A percentile compares a stretch with the other conserved stretches of the same genome.
phyloP scores from a whole-genome alignment of 1,284 basidiomycete species.

The Malassezia slooffiae region DNA sequence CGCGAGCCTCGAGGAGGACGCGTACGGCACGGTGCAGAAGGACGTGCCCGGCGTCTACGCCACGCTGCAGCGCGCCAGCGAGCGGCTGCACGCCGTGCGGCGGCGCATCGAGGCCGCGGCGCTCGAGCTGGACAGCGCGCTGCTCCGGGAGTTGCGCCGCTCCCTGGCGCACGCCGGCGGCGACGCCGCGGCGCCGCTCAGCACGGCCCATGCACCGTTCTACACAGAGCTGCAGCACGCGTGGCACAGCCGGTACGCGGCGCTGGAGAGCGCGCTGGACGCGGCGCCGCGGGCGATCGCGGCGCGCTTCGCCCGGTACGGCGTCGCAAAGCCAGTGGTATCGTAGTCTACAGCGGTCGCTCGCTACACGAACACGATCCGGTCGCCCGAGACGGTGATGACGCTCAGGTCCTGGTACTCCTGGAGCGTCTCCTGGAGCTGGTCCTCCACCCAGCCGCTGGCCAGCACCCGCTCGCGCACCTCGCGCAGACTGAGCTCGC shows the following conservation, averaged over 20 bases:
- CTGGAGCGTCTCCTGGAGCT: slow-evolving; percentile 24
- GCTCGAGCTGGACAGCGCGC: slow-evolving; percentile 8
- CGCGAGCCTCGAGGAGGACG: slow-evolving; percentile 26
- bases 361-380: slow-evolving; percentile 23
- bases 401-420: slow-evolving; percentile 28
- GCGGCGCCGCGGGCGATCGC: slow-evolving; percentile 2
- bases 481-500: slow-evolving; percentile 19
- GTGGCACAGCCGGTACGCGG: slow-evolving; percentile 8
- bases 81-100: slow-evolving; percentile 6
- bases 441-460: slow-evolving; percentile 28
- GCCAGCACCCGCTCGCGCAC: slow-evolving; percentile 27
- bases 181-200: slow-evolving; percentile 6
- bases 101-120: slow-evolving; percentile 3
- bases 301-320: slow-evolving; percentile 8
- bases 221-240: slow-evolving; percentile 9
- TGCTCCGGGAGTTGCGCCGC: slow-evolving; percentile 10
- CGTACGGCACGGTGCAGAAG: slow-evolving; percentile 26
- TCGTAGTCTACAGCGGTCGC: too few species aligned
- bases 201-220: slow-evolving; percentile 11
- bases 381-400: slow-evolving; percentile 21
- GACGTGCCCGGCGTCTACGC: slow-evolving; percentile 18
- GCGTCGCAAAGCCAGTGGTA: neutral
- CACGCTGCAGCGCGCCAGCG: slow-evolving; percentile 3
- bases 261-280: neutral
- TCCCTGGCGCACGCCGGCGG: slow-evolving; percentile 8